phyloP scores from a whole-genome alignment of 208 protist genomes.

The Wallacemonas sp. region DNA sequence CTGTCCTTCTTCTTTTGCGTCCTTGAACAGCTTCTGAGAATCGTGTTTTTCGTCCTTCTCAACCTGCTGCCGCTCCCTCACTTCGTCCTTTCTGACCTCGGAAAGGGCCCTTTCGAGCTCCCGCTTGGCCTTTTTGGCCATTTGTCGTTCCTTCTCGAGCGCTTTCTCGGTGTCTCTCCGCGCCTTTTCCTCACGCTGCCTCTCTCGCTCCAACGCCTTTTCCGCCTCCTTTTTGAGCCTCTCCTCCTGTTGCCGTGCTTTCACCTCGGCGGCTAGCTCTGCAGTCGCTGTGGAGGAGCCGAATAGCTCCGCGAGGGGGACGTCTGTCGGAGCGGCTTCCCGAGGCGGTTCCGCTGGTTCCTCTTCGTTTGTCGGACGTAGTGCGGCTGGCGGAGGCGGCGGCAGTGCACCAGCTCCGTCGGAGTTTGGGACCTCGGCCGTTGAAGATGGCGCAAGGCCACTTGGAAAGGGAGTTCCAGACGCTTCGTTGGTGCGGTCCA shows the following conservation, averaged over 20 bases:
- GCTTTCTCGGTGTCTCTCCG: constrained; percentile 19
- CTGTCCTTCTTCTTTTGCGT: constrained; percentile 2
- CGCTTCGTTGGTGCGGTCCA: background rate
- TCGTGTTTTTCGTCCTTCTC: constrained; percentile 14
- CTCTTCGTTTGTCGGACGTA: constrained; percentile 1
- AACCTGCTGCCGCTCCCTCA: constrained; percentile 14
- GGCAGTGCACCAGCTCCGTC: background rate
- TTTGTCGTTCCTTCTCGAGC: constrained; percentile 6
- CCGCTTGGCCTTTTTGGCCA: constrained; percentile 11
- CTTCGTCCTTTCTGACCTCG: constrained; percentile 19
- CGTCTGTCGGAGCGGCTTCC: background rate
- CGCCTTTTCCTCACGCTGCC: constrained; percentile 9
- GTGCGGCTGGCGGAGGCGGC: background rate
- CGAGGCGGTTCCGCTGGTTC: background rate
- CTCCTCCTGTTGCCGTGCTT: constrained; percentile 13
- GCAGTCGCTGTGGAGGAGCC: background rate
- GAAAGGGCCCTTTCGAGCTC: background rate
- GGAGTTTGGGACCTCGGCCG: too few relatives aligned
- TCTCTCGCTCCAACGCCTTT: constrained; percentile 6
- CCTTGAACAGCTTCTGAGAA: constrained; percentile 7
- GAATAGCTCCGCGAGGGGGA: constrained; percentile 3
- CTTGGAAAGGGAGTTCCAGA: background rate
- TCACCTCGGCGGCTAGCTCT: background rate
- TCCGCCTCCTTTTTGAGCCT: constrained; percentile 14
- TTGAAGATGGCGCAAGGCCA: too few relatives aligned